Percentiles rank a stretch among this genome's conserved stretches.
Conservation (phyloP, 768 basidiomycete genomes). For the Omphalotus guepiniiformis region DNA sequence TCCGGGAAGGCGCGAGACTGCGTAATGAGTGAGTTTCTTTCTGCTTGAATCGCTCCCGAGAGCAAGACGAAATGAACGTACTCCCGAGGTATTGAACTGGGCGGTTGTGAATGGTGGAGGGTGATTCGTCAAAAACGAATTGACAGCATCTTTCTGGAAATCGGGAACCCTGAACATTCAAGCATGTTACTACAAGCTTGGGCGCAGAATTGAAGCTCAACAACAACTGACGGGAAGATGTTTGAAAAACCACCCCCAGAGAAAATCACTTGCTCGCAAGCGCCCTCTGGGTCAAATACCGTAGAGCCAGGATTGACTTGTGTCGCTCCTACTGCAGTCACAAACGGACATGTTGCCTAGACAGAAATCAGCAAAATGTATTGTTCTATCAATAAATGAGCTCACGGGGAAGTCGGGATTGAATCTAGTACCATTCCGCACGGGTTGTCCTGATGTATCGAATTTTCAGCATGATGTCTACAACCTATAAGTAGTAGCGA, state of each 20-base stretch:
- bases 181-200: constrained; percentile 1
- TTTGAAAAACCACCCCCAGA: constrained; percentile 52
- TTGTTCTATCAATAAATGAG: neutral
- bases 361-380: neutral
- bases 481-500: neutral
- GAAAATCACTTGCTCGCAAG: constrained; percentile 42
- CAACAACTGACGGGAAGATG: constrained; percentile 29
- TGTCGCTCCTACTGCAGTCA: constrained; percentile 50
- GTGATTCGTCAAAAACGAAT: constrained; percentile 31
- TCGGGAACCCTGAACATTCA: constrained; percentile 35
- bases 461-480: neutral
- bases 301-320: constrained; percentile 42
- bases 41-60: constrained; percentile 15
- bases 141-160: constrained; percentile 41
- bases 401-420: constrained; percentile 19
- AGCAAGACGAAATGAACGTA: neutral
- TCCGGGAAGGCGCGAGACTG: constrained; percentile 48
- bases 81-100: constrained; percentile 45
- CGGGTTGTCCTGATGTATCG: constrained; percentile 10
- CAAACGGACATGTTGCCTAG: constrained; percentile 41
- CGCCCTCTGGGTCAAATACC: constrained; percentile 39
- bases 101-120: constrained; percentile 36
- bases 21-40: neutral
- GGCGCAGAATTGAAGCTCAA: neutral
- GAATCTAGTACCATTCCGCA: constrained; percentile 18